Evolutionary conservation across 169 alveolate genomes (phyloP).

Genomic region (Cryptosporidium baileyi): DNA sequence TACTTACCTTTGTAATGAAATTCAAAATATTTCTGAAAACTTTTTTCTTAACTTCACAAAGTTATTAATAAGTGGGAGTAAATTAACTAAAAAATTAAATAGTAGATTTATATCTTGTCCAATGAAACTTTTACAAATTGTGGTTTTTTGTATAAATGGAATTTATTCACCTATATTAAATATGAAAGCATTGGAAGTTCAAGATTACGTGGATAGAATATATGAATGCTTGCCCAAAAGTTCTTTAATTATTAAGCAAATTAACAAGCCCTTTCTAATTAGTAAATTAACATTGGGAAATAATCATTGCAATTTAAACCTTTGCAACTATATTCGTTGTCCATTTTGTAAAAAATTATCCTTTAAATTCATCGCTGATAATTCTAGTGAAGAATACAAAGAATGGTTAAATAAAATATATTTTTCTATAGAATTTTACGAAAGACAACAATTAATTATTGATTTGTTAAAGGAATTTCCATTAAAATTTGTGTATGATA

Average conservation of each 20-base stretch:
- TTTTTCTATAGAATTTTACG: conserved; percentile 25
- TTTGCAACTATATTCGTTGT: background rate
- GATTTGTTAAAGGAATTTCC: conserved; percentile 38
- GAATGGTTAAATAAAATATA: conserved; percentile 11
- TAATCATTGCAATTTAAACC: background rate
- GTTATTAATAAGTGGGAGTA: conserved; percentile 8
- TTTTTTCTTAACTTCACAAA: conserved; percentile 11
- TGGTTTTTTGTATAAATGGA: conserved; percentile 31
- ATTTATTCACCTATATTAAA: conserved; percentile 23
- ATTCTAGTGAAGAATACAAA: background rate
- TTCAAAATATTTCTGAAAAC: background rate
- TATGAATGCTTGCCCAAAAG: conserved; percentile 52
- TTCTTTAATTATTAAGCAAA: background rate
- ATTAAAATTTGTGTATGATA: background rate
- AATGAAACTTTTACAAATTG: conserved; percentile 31
- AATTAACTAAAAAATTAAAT: background rate
- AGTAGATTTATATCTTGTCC: conserved; percentile 41
- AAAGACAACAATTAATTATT: conserved; percentile 21
- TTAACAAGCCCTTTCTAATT: conserved; percentile 6
- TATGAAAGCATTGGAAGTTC: conserved; percentile 28
- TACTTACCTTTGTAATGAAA: conserved; percentile 2
- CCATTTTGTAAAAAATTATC: conserved; percentile 22
- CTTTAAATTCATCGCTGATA: background rate
- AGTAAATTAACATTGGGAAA: background rate
- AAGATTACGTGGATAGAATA: conserved; percentile 25